Evolutionary conservation across 331 rosid species (phyloP), one percentile per base, ranked within the genome.

Genomic region (Saraca asoca): DNA sequence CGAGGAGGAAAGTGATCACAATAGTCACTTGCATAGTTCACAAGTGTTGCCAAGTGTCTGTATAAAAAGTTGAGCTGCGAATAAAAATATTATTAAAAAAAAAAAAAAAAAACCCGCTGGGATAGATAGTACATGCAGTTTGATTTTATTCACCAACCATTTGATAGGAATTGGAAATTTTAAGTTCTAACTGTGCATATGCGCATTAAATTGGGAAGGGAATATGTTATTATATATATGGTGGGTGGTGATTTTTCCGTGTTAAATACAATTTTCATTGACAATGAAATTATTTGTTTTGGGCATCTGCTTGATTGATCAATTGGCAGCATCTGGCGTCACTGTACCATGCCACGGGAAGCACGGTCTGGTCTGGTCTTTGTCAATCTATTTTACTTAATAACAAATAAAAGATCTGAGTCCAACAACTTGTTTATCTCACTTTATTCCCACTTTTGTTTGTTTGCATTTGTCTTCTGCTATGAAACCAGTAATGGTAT

Each of bases 31-130:
- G 55, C 75, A 74, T 71, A 68, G 68, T 75, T 77, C 72, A 24
- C 31, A 24, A 84, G 80, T 89, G 86, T 86, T 80, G 66, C 78
- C 72, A 56, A 76, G 70, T 24, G 81, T 83, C 76, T 89, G 95
- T 89, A 85, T 84, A 85, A 85, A n/a, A 86, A 78, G 81, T 71
- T 80, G 95, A 87, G 93, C 86, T 85, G 83, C 79, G 81, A 78
- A 51, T 82, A 82, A 59, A 78, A 66, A 75, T 24, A 41, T 74
- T 76, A 58, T 78, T 75, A 72, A 66, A 69, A 59, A 57, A 69
- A 54, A 59, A 75, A 35, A 66, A 52, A 33, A 67, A 60, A n/a
- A n/a, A n/a, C n/a, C n/a, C n/a, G n/a, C n/a, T 69, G 73, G 69
- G 71, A 72, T 73, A 76, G 75, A 77, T 81, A 65, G 72, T 75